Conservation (phyloP, 2,329 filamentous ascomycete genomes). For the Tolypocladium ophioglossoides region DNA sequence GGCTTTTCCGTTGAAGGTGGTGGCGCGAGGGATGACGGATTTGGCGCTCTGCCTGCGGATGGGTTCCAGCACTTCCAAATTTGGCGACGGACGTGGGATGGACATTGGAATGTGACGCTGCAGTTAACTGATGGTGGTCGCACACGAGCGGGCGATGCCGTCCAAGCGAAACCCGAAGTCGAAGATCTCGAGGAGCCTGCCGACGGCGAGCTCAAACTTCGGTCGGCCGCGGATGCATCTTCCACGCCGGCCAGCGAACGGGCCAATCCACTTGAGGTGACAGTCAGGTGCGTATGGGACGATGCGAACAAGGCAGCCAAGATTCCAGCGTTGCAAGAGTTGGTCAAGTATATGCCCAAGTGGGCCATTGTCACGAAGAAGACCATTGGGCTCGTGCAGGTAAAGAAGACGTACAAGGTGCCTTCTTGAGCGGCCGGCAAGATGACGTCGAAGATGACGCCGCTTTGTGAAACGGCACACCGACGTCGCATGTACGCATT, state of each 20-base stretch:
- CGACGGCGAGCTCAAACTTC: slow-evolving; percentile 8
- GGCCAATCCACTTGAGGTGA: slow-evolving; percentile 40
- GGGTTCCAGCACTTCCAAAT: slow-evolving; percentile 62
- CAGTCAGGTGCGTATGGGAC: slow-evolving; percentile 73
- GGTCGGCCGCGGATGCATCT: background rate
- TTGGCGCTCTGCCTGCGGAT: slow-evolving; percentile 49
- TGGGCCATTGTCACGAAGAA: slow-evolving; percentile 75
- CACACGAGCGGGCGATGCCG: background rate
- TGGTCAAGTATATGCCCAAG: slow-evolving; percentile 60
- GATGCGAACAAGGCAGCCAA: slow-evolving; percentile 63
- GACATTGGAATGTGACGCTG: slow-evolving; percentile 56
- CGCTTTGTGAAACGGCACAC: too few species aligned
- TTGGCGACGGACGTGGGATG: slow-evolving; percentile 73
- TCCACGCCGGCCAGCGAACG: background rate
- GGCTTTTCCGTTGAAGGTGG: slow-evolving; percentile 54
- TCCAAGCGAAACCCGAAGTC: background rate
- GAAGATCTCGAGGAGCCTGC: background rate
- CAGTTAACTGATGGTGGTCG: slow-evolving; percentile 10
- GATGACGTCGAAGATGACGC: too few species aligned
- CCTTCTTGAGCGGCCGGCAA: slow-evolving; percentile 19
- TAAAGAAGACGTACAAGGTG: slow-evolving; percentile 56
- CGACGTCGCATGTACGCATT: too few species aligned
- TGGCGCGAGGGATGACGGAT: slow-evolving; percentile 49
- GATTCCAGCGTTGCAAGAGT: slow-evolving; percentile 79
- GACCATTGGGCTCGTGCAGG: slow-evolving; percentile 71